Percentiles rank a stretch among this genome's conserved stretches.
phyloP scores from a whole-genome alignment of 441 rosid species.

The Euphorbia schlechtendalii region DNA sequence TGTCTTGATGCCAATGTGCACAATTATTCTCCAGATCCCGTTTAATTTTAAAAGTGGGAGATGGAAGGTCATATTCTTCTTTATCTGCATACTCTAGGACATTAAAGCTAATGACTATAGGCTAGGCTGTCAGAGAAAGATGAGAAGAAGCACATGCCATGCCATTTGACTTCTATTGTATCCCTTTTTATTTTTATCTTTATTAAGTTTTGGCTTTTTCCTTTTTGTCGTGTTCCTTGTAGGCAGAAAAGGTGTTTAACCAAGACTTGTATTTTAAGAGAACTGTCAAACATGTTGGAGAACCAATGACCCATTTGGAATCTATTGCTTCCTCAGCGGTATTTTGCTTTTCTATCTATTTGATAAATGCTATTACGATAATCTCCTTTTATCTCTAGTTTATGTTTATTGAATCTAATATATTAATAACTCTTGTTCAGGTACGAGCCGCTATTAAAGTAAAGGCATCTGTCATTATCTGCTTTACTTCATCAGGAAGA shows the following conservation, averaged over 20 bases:
- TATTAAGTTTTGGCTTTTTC: no score
- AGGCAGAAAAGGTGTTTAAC: conserved; percentile 98
- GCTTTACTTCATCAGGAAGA: conserved; percentile 91
- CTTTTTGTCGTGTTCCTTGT: background rate
- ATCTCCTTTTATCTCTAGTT: background rate
- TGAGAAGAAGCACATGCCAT: no score
- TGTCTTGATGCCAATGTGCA: conserved; percentile 6
- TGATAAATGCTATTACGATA: background rate
- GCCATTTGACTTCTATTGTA: background rate
- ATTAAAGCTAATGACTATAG: background rate
- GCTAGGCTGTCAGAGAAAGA: no score
- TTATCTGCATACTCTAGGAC: background rate
- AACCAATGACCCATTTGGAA: conserved; percentile 96
- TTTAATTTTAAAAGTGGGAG: background rate
- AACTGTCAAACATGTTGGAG: conserved; percentile 89
- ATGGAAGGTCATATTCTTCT: no score
- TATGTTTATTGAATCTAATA: background rate
- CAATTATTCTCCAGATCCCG: background rate
- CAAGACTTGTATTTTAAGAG: conserved; percentile 89
- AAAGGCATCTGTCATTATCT: conserved; percentile 82
- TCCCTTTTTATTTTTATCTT: conserved; percentile 1
- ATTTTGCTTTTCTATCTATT: conserved; percentile 17
- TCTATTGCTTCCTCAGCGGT: conserved; percentile 98
- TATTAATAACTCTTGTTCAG: conserved; percentile 30
- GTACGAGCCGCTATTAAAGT: conserved; percentile 95